Percentiles rank a stretch among this genome's conserved stretches.
phyloP scores from a whole-genome alignment of 257 asterid species.

The Eucommia ulmoides region DNA sequence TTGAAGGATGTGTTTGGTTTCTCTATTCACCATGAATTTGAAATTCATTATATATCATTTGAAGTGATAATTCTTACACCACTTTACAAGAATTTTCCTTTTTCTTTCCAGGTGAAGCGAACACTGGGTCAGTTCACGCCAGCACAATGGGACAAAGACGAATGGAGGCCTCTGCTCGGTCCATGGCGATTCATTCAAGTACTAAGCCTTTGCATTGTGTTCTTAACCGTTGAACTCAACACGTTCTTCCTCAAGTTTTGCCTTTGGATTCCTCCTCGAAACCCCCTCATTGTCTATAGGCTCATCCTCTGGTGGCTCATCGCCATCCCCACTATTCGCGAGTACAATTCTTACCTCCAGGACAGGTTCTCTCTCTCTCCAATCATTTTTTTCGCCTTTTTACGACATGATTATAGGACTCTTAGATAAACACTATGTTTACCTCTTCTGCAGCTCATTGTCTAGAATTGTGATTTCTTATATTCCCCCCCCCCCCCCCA shows the following conservation, averaged over 20 bases:
- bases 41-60: too few species aligned
- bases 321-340: constrained; percentile 95
- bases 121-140: constrained; percentile 93
- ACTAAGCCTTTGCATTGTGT: constrained; percentile 63
- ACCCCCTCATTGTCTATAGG: constrained; percentile 69
- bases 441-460: too few species aligned
- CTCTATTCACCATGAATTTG: too few species aligned
- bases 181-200: constrained; percentile 91
- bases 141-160: constrained; percentile 95
- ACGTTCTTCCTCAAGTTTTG: constrained; percentile 90
- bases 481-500: not conserved
- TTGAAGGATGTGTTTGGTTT: too few species aligned
- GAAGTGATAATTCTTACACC: too few species aligned
- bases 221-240: constrained; percentile 88
- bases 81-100: too few species aligned
- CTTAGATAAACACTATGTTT: too few species aligned
- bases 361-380: constrained; percentile 46
- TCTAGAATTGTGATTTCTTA: too few species aligned
- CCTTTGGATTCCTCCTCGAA: constrained; percentile 96
- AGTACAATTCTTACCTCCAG: constrained; percentile 82
- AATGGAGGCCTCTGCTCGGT: constrained; percentile 98
- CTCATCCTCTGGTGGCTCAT: constrained; percentile 91
- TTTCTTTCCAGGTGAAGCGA: constrained; percentile 79
- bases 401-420: too few species aligned
- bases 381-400: too few species aligned